Percentiles rank a stretch among this genome's conserved stretches.
Conservation (phyloP, 345 rosid species). For the Anastatica hierochuntica region DNA sequence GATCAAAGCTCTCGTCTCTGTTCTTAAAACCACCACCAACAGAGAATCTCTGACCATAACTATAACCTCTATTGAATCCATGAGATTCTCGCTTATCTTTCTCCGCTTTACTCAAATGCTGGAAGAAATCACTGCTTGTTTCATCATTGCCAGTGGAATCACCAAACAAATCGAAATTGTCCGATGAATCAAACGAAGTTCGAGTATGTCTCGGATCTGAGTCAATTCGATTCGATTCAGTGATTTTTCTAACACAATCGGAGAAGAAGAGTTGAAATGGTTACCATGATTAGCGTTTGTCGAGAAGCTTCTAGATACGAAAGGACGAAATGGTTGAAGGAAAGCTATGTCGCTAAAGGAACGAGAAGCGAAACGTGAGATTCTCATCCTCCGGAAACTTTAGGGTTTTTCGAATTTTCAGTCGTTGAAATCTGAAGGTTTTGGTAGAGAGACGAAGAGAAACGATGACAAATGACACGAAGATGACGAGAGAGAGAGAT, state of each 20-base stretch:
- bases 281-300: slow-evolving; percentile 30
- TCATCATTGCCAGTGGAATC: slow-evolving; percentile 19
- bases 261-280: background rate
- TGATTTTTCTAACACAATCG: background rate
- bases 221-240: background rate
- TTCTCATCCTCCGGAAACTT: slow-evolving; percentile 23
- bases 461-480: background rate
- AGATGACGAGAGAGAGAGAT: background rate
- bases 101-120: slow-evolving; percentile 29
- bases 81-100: slow-evolving; percentile 19
- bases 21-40: background rate
- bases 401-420: slow-evolving; percentile 16
- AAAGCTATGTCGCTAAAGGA: slow-evolving; percentile 17
- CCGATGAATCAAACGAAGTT: slow-evolving; percentile 24
- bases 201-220: background rate
- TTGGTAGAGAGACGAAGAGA: background rate
- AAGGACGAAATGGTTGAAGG: slow-evolving; percentile 11
- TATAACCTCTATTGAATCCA: slow-evolving; percentile 2
- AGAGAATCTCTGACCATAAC: background rate
- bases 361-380: slow-evolving; percentile 23
- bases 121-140: slow-evolving; percentile 19
- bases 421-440: slow-evolving; percentile 26
- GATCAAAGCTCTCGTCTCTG: slow-evolving; percentile 20
- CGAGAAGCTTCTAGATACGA: slow-evolving; percentile 24
- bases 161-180: slow-evolving; percentile 36